Base-by-base conservation (phyloP, 345 rosid species). In the Citrus maxima region DNA sequence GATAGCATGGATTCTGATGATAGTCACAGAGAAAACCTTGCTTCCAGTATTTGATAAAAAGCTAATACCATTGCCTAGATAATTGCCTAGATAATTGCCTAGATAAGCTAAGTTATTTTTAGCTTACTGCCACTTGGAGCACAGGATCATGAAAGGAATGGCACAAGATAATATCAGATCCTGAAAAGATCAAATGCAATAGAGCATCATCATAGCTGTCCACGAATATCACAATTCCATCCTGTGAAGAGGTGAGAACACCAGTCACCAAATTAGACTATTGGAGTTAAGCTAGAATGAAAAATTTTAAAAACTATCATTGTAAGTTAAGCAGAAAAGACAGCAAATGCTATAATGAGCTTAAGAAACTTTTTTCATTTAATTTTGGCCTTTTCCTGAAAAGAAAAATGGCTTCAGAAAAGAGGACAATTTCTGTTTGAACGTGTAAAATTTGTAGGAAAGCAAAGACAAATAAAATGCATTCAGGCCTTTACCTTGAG, bases 141-240 rank as follows among this genome's bases (percentile, higher is more conserved):
- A 85, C n/a, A 56, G 93, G 88, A 77, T 91, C 92, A 32, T 86
- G 82, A 34, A 87, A 89, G 32, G 89, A 82, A 61, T 82, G 75
- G 70, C 92, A 92, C 78, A 88, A 77, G 60, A 92, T 87, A 58
- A 92, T 83, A 85, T 92, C 93, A 37, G 91, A 90, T 84, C 90
- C 97, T 51, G 91, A 92, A 64, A 84, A 75, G 77, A 88, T 73
- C 82, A 89, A 70, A 85, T 89, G 97, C 60, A 81, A 85, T 51
- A 88, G 62, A 65, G 55, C 89, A 73, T 92, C 91, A 28, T 87
- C 85, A 27, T 81, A 79, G 82, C 73, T 69, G 71, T 71, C 70
- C 19, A 92, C 67, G 79, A 89, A 76, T 84, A 78, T 87, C 74
- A 88, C 79, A 30, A 73, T 83, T 67, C 78, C 87, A 82, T 80